These are phyloP conservation scores for Capronia americana DNA, from an alignment of 2,329 filamentous ascomycete genomes.

Conservation along the genomic window DNA sequence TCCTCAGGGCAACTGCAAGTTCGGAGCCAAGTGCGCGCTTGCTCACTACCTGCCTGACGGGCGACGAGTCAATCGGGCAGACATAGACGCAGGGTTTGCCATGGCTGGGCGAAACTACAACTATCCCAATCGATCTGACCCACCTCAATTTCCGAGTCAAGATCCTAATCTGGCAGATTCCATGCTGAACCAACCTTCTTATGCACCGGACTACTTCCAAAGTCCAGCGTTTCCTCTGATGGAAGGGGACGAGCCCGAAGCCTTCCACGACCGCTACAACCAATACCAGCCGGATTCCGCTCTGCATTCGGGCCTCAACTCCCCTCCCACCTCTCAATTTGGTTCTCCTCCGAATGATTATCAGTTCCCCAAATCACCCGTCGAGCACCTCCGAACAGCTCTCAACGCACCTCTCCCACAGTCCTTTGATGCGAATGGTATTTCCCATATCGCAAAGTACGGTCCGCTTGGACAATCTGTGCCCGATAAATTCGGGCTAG, in stretches of 20 bases:
- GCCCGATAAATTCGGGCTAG: constrained; percentile 87
- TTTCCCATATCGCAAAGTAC: constrained; percentile 87
- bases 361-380: constrained; percentile 80
- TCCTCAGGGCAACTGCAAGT: constrained; percentile 92
- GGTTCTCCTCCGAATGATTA: constrained; percentile 83
- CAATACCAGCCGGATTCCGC: constrained; percentile 59
- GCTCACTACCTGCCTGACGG: constrained; percentile 95
- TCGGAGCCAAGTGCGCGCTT: constrained; percentile 95
- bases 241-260: constrained; percentile 51
- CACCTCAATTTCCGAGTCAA: constrained; percentile 66
- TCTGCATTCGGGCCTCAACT: constrained; percentile 65
- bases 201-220: constrained; percentile 42
- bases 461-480: constrained; percentile 92
- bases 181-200: constrained; percentile 66
- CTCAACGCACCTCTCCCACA: constrained; percentile 90
- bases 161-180: constrained; percentile 77
- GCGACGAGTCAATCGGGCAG: constrained; percentile 81
- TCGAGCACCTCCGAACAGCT: constrained; percentile 72
- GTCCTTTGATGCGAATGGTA: constrained; percentile 94
- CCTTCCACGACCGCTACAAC: constrained; percentile 42
- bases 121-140: constrained; percentile 66
- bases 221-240: constrained; percentile 52
- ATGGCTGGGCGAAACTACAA: constrained; percentile 47
- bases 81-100: constrained; percentile 53
- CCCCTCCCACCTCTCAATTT: constrained; percentile 68